Percentiles rank a stretch among this genome's conserved stretches.
phyloP scores from a whole-genome alignment of 306 rosid genomes.

The Quercus parvula region DNA sequence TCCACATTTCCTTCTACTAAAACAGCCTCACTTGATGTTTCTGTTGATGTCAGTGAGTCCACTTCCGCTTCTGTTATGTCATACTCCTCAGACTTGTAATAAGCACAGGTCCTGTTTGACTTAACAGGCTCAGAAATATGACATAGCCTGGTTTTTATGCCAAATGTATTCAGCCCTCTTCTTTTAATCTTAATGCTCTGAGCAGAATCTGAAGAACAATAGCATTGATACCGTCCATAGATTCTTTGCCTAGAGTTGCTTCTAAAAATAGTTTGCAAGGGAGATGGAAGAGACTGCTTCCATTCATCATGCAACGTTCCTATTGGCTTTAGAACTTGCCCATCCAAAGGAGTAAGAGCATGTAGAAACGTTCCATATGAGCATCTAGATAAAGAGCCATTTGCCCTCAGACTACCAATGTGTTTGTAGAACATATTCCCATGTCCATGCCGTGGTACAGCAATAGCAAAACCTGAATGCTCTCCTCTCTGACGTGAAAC shows the following conservation, averaged over 20 bases:
- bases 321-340: conserved; percentile 31
- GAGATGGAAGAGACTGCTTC: conserved; percentile 14
- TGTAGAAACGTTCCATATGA: conserved; percentile 22
- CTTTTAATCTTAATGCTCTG: conserved; percentile 25
- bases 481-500: conserved; percentile 36
- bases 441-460: conserved; percentile 4
- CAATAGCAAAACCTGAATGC: conserved; percentile 23
- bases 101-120: conserved; percentile 41
- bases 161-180: conserved; percentile 20
- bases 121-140: conserved; percentile 30
- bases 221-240: conserved; percentile 30
- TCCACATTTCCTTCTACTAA: conserved; percentile 44
- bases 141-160: conserved; percentile 33
- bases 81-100: conserved; percentile 73
- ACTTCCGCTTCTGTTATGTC: conserved; percentile 45
- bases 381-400: conserved; percentile 27
- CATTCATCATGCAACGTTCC: conserved; percentile 15
- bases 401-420: conserved; percentile 24
- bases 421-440: conserved; percentile 13
- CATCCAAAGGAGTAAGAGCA: conserved; percentile 28
- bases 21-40: conserved; percentile 68
- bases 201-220: conserved; percentile 35
- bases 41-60: conserved; percentile 51
- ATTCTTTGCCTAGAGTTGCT: conserved; percentile 30
- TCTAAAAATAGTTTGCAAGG: conserved; percentile 25